phyloP scores from a whole-genome alignment of 1,284 basidiomycete genomes.

The Ustilago xerochloae region DNA sequence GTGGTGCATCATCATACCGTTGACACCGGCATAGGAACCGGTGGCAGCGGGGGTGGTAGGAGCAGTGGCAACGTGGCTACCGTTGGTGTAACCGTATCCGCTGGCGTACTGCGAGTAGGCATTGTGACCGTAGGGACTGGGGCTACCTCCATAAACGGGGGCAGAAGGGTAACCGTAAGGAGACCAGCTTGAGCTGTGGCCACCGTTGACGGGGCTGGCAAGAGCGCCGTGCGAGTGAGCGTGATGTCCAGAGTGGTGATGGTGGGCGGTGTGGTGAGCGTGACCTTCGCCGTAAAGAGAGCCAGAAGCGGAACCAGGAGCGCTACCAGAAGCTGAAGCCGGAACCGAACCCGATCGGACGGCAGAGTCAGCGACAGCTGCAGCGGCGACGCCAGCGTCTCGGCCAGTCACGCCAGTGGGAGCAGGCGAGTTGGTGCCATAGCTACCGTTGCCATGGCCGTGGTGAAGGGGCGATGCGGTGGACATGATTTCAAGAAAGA shows the following conservation, averaged over 20 bases:
- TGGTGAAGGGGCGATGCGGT: conserved; percentile 54
- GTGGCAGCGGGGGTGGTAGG: conserved; percentile 47
- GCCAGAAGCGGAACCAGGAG: conserved; percentile 48
- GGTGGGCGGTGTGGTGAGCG: conserved; percentile 36
- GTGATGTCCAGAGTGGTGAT: conserved; percentile 46
- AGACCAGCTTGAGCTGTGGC: conserved; percentile 52
- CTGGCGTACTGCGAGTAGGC: conserved; percentile 53
- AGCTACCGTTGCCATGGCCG: conserved; percentile 47
- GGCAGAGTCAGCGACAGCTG: conserved; percentile 40
- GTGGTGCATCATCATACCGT: conserved; percentile 57
- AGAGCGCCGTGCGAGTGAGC: conserved; percentile 38
- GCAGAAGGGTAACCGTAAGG: conserved; percentile 52
- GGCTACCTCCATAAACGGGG: conserved; percentile 46
- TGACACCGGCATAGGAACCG: conserved; percentile 38
- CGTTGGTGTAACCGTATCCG: conserved; percentile 50
- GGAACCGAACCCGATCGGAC: conserved; percentile 47
- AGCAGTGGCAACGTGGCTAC: conserved; percentile 43
- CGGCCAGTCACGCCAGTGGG: conserved; percentile 37
- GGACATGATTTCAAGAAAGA: conserved; percentile 27
- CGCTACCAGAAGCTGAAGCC: conserved; percentile 45
- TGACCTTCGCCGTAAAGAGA: conserved; percentile 51
- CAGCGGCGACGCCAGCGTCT: conserved; percentile 39
- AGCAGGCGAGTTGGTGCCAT: conserved; percentile 48
- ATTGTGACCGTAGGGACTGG: conserved; percentile 51
- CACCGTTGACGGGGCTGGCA: conserved; percentile 47